A percentile compares a stretch with the other conserved stretches of the same genome.
phyloP scores from a whole-genome alignment of 768 basidiomycete genomes.

The Mycena vulgaris region DNA sequence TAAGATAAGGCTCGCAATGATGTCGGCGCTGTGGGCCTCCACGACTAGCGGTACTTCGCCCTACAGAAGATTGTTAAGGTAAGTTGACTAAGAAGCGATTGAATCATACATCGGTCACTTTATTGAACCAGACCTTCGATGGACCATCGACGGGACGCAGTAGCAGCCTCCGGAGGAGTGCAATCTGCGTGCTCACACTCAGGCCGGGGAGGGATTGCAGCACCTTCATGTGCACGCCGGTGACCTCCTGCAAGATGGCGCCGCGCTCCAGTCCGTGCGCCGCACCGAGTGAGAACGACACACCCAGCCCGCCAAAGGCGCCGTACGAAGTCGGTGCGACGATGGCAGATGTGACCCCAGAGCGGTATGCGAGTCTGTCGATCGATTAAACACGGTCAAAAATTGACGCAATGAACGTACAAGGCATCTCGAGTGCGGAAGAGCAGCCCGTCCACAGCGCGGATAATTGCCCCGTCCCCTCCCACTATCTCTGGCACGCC shows the following conservation, averaged over 20 bases:
- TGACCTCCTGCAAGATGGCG: constrained; percentile 74
- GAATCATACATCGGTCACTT: constrained; percentile 57
- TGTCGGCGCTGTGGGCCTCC: constrained; percentile 82
- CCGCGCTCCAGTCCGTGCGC: constrained; percentile 71
- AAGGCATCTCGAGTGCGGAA: constrained; percentile 80
- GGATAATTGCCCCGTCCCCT: constrained; percentile 65
- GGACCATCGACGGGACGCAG: constrained; percentile 57
- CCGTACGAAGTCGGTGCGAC: constrained; percentile 69
- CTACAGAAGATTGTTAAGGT: constrained; percentile 48
- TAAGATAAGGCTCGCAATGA: constrained; percentile 82
- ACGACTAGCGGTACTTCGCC: constrained; percentile 84
- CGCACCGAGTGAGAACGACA: constrained; percentile 74
- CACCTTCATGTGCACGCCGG: constrained; percentile 78
- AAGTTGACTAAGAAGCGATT: not conserved
- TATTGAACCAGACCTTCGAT: constrained; percentile 61
- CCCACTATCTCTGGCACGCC: constrained; percentile 65
- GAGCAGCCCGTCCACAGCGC: constrained; percentile 80
- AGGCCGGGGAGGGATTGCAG: constrained; percentile 60
- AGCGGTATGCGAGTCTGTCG: constrained; percentile 74
- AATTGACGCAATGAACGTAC: constrained; percentile 58
- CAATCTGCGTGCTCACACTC: constrained; percentile 88
- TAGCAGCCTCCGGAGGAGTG: constrained; percentile 77
- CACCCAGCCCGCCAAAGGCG: constrained; percentile 75
- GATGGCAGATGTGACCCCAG: constrained; percentile 81
- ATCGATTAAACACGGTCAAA: constrained; percentile 4